Evolutionary conservation across 495 filamentous ascomycete species (phyloP).

Genomic region (Neurospora hispaniola): DNA sequence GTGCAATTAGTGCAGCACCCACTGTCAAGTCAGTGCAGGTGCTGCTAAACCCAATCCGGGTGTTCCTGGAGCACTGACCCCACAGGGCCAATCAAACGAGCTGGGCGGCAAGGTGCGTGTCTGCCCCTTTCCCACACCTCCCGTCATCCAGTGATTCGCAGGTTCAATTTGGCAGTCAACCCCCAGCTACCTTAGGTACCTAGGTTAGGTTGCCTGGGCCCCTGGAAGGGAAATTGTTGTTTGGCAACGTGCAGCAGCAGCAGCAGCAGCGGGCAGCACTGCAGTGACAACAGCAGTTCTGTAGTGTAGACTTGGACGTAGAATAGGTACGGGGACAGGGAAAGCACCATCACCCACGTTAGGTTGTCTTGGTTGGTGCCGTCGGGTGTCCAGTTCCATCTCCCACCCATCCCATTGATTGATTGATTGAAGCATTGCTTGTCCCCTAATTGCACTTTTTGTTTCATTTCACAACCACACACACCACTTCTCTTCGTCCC

Average conservation of each 20-base stretch:
- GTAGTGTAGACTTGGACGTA: background rate
- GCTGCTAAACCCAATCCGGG: slow-evolving; percentile 14
- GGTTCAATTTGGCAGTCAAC: slow-evolving; percentile 7
- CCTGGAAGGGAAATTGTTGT: slow-evolving; percentile 40
- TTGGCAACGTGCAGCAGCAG: slow-evolving; percentile 15
- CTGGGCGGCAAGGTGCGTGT: slow-evolving; percentile 18
- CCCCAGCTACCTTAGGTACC: background rate
- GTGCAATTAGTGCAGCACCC: slow-evolving; percentile 1
- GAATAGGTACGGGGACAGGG: slow-evolving; percentile 26
- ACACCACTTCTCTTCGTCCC: background rate
- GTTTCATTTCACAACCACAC: background rate
- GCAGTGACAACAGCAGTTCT: background rate
- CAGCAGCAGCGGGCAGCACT: background rate
- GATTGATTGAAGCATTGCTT: background rate
- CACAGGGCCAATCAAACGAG: slow-evolving; percentile 27
- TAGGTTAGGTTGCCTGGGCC: slow-evolving; percentile 7
- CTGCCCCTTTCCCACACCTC: slow-evolving; percentile 29
- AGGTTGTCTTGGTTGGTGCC: slow-evolving; percentile 1
- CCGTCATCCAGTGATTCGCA: background rate
- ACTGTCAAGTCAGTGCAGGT: slow-evolving; percentile 7
- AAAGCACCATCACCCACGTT: slow-evolving; percentile 15
- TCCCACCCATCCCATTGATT: background rate
- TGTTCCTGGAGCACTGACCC: slow-evolving; percentile 25
- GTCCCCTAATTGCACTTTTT: slow-evolving; percentile 1
- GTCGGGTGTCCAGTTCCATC: background rate